Base-by-base conservation (phyloP, 2,329 filamentous ascomycete species). In the Emergomyces pasteurianus region DNA sequence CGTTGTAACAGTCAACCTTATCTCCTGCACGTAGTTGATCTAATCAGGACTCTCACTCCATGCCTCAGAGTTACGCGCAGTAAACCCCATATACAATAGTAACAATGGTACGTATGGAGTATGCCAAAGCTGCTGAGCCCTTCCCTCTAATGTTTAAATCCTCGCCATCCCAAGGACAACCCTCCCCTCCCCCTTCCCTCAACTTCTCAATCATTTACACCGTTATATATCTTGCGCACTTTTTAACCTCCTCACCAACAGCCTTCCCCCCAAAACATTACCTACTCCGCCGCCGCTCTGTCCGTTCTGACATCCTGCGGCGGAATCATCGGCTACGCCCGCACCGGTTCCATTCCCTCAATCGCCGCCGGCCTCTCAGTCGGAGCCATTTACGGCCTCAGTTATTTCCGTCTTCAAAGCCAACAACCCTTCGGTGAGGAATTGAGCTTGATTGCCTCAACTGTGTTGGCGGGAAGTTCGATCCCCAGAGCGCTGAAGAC, bases 401-500 rank as follows among this genome's bases (percentile, higher is more conserved):
- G 90, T 64, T 92, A 88, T 65, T 86, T 89, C 70, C 88, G 92
- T 62, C 86, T 96, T 64, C 86, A 87, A 68, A 79, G 82, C 63
- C 82, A 90, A 72, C 82, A 90, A 72, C 73, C 88, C 2, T 96
- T 94, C 73, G 94, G 92, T 64, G 78, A 95, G 67, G 94, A 97
- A 76, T 79, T 96, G 50, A 89, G 88, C n/a, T 81, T 99, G 10
- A 80, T 96, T 50, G 94, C 94, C 4, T 95, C 90, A 0, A 69
- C 90, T n/a, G 78, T 97, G 31, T 82, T 99, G 42, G 92, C 83
- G 1, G 91, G 90, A 23, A 88, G 88, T 49, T 88, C 89, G 1
- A 86, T 97, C 63, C 94, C 94, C 14, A 83, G 94, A 58, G 94
- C 91, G 4, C 85, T 99, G 70, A 89, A 86, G 73, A 83, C 86